Evolutionary conservation across 2,329 filamentous ascomycete genomes (phyloP).

Genomic region (Microdochium trichocladiopsis): DNA sequence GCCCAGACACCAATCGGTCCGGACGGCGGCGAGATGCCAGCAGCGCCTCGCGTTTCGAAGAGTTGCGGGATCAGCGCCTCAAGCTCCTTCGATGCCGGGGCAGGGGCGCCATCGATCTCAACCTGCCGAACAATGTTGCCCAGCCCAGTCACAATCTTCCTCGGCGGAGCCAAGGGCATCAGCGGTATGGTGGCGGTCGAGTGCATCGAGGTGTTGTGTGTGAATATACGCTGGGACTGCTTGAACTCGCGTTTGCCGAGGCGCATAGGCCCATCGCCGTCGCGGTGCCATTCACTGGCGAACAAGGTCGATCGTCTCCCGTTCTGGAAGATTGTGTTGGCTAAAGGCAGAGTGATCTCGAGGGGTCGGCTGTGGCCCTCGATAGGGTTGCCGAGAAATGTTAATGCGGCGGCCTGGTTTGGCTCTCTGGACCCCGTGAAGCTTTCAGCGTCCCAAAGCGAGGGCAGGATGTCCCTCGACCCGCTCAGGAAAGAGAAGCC

Average conservation of each 20-base stretch:
- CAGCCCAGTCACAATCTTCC: conserved; percentile 57
- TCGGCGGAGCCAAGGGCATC: conserved; percentile 54
- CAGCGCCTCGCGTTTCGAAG: conserved; percentile 23
- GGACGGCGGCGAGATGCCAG: conserved; percentile 1
- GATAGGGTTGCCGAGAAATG: conserved; percentile 27
- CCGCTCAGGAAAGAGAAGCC: conserved; percentile 49
- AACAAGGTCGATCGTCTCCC: conserved; percentile 54
- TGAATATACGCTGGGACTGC: conserved; percentile 25
- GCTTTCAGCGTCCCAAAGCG: conserved; percentile 30
- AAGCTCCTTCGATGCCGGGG: conserved; percentile 65
- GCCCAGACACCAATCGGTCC: conserved; percentile 63
- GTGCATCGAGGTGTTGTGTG: conserved; percentile 8
- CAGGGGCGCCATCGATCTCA: conserved; percentile 34
- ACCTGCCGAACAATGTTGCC: conserved; percentile 73
- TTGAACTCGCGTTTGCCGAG: conserved; percentile 24
- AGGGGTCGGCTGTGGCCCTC: conserved; percentile 11
- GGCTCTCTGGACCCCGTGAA: conserved; percentile 15
- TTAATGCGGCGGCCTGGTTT: conserved; percentile 32
- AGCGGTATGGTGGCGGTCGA: conserved; percentile 33
- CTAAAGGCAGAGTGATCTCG: conserved; percentile 54
- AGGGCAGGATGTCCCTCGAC: conserved; percentile 31
- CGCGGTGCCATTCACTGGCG: conserved; percentile 29
- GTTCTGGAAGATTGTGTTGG: conserved; percentile 73
- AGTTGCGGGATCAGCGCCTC: conserved; percentile 57
- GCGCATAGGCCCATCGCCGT: conserved; percentile 9